Evolutionary conservation across 169 alveolate species (phyloP), one percentile per base, ranked within the genome.

Genomic region (Babesia gibsoni): DNA sequence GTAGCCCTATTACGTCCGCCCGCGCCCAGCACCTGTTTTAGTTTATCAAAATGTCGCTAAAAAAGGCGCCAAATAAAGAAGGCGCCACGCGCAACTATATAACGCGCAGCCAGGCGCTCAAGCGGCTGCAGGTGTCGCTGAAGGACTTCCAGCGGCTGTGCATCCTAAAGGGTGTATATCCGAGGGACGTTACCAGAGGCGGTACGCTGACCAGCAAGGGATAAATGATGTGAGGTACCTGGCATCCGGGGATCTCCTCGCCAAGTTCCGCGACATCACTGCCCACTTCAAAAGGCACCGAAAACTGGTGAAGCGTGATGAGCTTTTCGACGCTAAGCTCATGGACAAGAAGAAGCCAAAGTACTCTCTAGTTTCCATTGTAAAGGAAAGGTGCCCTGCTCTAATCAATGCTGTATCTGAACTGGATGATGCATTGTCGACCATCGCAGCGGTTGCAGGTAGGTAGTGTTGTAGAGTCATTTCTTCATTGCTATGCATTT

Each of bases 131-230:
- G 53, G 83, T 79, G 41, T 79, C 88, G 22, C 83, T 79, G 25
- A 45, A 91, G 48, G 98, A 95, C 66, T 98, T 98, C 82, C 96
- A 98, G 67, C 82, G 98, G 54, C 90, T 96, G 9, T 98, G 99
- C 83, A 98, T 98, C 52, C 85, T 98, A 67, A 98, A 98, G 84
- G 99, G 99, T 16, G 94, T 98, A 39, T 98, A 95, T 68, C 99
- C 99, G 14, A 87, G 99, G 56, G 99, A 98, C 57, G 99, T 99
- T 46, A 81, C 82, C 88, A 93, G 96, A 92, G 95, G 95, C 94
- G 94, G 90, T 89, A 77, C 53, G 61, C 54, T 83, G 37, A 79
- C 89, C 32, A 52, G 78, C 81, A 83, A 67, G 45, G 92, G 96
- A 74, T 72, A 57, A 95, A 96, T 79, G 99, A 97, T 75, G 91